Percentiles rank a stretch among this genome's conserved stretches.
Evolutionary conservation across 2,329 filamentous ascomycete genomes (phyloP).

Genomic region (Tolypocladium ophioglossoides): DNA sequence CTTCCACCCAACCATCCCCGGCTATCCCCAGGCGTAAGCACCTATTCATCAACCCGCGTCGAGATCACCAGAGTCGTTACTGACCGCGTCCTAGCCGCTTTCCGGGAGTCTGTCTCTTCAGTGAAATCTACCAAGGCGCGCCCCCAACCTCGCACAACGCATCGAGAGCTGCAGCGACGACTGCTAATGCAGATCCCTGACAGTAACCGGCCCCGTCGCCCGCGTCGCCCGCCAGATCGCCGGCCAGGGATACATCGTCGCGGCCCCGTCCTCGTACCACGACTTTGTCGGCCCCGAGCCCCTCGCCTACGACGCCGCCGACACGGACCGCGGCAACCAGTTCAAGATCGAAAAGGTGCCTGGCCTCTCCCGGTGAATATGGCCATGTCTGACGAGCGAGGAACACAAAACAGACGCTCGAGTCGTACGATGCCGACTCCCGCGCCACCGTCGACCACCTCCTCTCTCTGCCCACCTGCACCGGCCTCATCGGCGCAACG

Average conservation of each 20-base stretch:
- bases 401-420: slow-evolving; percentile 52
- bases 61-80: too few relatives aligned
- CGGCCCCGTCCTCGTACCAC: slow-evolving; percentile 83
- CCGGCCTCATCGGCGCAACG: slow-evolving; percentile 65
- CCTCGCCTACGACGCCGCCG: slow-evolving; percentile 74
- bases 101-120: slow-evolving; percentile 80
- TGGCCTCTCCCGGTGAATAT: neutral
- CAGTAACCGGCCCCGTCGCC: slow-evolving; percentile 81
- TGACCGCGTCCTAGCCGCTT: slow-evolving; percentile 42
- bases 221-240: slow-evolving; percentile 88
- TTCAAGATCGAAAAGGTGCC: slow-evolving; percentile 72
- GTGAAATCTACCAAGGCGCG: slow-evolving; percentile 89
- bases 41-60: neutral
- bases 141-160: neutral
- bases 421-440: slow-evolving; percentile 78
- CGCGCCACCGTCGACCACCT: slow-evolving; percentile 58
- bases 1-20: slow-evolving; percentile 76
- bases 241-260: slow-evolving; percentile 87
- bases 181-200: neutral
- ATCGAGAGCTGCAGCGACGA: slow-evolving; percentile 2
- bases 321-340: slow-evolving; percentile 78
- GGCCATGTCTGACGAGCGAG: neutral
- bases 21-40: slow-evolving; percentile 72
- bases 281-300: slow-evolving; percentile 83
- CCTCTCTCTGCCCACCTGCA: slow-evolving; percentile 65